Base-by-base conservation (phyloP, 768 basidiomycete species). In the Asterophora lycoperdoides region DNA sequence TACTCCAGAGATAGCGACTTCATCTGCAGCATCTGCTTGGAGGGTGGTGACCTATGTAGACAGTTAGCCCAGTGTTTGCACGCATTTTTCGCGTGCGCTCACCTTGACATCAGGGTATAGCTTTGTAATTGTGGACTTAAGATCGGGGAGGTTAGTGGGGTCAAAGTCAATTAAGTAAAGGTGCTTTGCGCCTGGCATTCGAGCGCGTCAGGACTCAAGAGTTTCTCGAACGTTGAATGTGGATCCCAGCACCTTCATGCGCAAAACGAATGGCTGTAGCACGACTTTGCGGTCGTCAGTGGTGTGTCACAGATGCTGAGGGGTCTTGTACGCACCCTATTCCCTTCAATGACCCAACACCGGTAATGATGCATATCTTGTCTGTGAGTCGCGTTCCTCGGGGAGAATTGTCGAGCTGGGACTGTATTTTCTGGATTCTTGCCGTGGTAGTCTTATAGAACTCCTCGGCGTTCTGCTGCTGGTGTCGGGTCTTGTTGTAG, bases 331-430 rank as follows among this genome's bases (percentile, higher is more conserved):
- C 79, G 56, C 68, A 93, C 86, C 93, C 93, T 52, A 96, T 96
- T 14, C 93, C 93, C 62, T 85, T 84, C 56, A 86, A 61, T 15
- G 90, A 93, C 26, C 88, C 86, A 26, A 86, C 91, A 14, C 93
- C 93, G 0, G 93, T 95, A 57, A 95, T 78, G 48, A 95, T 75
- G 58, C 86, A 89, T 19, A 93, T 89, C 65, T 92, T 94, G 54
- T 76, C 81, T 60, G 74, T 75, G 54, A 94, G 74, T 57, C 81
- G 75, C 15, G 67, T 70, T 23, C 72, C 67, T 35, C 83, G 76
- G 26, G 81, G 72, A 17, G 79, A 58, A 20, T 64, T 70, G 36
- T 73, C 63, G 32, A 93, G 73, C 51, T 92, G 90, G 0, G 77
- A 71, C 62, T 84, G 82, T 46, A 93, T 80, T 57, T 77, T 77